These are phyloP conservation scores for Verticillium nubilum DNA, from an alignment of 2,329 filamentous ascomycete genomes.

Conservation along the genomic window DNA sequence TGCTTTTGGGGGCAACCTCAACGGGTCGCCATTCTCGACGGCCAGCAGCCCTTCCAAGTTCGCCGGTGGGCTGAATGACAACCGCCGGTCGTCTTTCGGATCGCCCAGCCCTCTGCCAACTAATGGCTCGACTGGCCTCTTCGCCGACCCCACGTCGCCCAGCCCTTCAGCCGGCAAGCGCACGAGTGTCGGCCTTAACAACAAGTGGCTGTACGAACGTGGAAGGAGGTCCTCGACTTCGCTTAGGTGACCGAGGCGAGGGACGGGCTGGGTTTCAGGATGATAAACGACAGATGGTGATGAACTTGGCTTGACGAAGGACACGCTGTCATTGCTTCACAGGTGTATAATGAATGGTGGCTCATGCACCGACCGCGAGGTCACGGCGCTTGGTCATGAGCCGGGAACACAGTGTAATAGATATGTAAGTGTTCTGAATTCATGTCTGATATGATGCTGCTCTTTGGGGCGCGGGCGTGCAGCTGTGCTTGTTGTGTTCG, in stretches of 20 bases:
- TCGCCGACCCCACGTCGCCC: constrained; percentile 60
- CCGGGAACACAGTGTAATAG: background rate
- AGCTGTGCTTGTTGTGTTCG: background rate
- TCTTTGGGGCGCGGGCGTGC: background rate
- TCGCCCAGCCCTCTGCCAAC: constrained; percentile 47
- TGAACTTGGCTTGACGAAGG: background rate
- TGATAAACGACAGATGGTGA: background rate
- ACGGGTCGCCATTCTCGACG: constrained; percentile 41
- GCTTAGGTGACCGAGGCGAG: background rate
- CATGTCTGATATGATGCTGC: background rate
- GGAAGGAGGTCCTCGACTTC: constrained; percentile 49
- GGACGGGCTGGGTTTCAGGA: background rate
- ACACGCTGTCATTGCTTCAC: background rate
- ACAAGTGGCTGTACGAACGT: constrained; percentile 92
- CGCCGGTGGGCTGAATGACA: constrained; percentile 39
- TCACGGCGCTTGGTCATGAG: background rate
- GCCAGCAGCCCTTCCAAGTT: constrained; percentile 58
- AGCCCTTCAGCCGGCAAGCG: constrained; percentile 63
- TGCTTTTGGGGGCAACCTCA: constrained; percentile 24
- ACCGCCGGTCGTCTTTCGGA: constrained; percentile 56
- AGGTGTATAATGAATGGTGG: background rate
- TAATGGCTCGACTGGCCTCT: constrained; percentile 40
- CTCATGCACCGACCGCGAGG: background rate
- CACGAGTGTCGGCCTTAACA: constrained; percentile 75
- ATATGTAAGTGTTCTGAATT: background rate